Conservation (phyloP, 1,139 yeast species). For the Williopsis jadinii region DNA sequence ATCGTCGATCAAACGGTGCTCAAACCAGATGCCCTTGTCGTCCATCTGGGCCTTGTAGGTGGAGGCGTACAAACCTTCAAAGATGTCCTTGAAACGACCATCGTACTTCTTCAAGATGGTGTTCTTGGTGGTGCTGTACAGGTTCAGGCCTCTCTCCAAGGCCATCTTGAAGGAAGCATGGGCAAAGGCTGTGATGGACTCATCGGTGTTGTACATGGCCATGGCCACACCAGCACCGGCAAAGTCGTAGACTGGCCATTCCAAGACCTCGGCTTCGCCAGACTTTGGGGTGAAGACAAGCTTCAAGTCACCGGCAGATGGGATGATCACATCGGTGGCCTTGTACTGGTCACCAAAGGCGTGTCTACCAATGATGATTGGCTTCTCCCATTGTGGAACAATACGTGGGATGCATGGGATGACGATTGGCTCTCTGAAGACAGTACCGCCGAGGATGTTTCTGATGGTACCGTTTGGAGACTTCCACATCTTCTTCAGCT, state of each 20-base stretch:
- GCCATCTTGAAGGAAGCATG: constrained; percentile 90
- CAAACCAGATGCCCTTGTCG: constrained; percentile 79
- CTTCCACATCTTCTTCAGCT: constrained; percentile 91
- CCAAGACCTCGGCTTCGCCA: constrained; percentile 42
- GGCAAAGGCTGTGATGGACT: constrained; percentile 85
- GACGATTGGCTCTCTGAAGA: constrained; percentile 93
- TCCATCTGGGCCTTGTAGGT: constrained; percentile 70
- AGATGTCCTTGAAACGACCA: constrained; percentile 91
- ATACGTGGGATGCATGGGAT: constrained; percentile 84
- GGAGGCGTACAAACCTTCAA: constrained; percentile 69
- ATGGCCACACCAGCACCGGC: constrained; percentile 78
- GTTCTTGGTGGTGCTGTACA: constrained; percentile 86
- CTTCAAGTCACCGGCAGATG: constrained; percentile 73
- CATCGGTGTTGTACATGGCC: constrained; percentile 94
- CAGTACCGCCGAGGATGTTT: constrained; percentile 92
- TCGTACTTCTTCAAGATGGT: constrained; percentile 90
- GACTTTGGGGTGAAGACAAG: constrained; percentile 74
- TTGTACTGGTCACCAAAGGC: constrained; percentile 97
- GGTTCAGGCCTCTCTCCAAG: constrained; percentile 64
- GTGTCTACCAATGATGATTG: constrained; percentile 94
- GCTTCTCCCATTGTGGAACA: constrained; percentile 91
- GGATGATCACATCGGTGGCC: constrained; percentile 79
- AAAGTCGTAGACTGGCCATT: constrained; percentile 55
- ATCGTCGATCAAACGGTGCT: constrained; percentile 93
- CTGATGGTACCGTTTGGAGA: constrained; percentile 97